These are phyloP conservation scores for Nymphaea colorata DNA, from an alignment of 164 flowering plant genomes.

Conservation along the genomic window DNA sequence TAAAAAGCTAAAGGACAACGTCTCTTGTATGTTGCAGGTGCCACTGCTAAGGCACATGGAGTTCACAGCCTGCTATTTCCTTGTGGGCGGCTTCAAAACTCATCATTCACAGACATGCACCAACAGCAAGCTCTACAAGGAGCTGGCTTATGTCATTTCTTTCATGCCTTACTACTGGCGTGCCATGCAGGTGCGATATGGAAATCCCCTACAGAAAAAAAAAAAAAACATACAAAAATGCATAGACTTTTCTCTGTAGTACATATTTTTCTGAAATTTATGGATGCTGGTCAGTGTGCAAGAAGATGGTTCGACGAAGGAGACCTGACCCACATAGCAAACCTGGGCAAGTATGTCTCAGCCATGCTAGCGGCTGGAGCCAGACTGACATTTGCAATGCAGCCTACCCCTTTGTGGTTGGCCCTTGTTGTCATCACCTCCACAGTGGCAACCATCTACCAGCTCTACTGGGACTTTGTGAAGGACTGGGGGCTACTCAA, in stretches of 20 bases:
- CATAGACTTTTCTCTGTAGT: neutral
- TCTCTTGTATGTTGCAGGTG: constrained; percentile 30
- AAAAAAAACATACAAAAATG: neutral
- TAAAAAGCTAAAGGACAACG: no score
- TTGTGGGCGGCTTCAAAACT: constrained; percentile 61
- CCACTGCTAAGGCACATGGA: constrained; percentile 87
- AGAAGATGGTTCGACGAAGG: constrained; percentile 84
- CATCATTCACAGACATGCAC: constrained; percentile 54
- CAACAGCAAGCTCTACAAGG: constrained; percentile 54
- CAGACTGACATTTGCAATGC: constrained; percentile 53
- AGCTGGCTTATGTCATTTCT: constrained; percentile 83
- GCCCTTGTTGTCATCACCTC: constrained; percentile 55
- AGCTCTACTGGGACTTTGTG: constrained; percentile 93
- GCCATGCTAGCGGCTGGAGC: constrained; percentile 99
- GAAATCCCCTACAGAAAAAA: neutral
- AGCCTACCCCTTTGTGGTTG: constrained; percentile 39
- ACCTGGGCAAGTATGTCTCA: constrained; percentile 95
- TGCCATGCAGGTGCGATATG: constrained; percentile 80
- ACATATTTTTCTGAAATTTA: neutral
- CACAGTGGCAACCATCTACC: constrained; percentile 68
- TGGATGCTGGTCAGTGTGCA: constrained; percentile 47
- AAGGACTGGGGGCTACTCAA: constrained; percentile 88
- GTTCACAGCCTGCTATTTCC: constrained; percentile 77
- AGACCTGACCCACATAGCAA: constrained; percentile 54
- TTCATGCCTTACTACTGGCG: constrained; percentile 96